Conservation (phyloP, 2,329 filamentous ascomycete species). For the Fusarium sp. region DNA sequence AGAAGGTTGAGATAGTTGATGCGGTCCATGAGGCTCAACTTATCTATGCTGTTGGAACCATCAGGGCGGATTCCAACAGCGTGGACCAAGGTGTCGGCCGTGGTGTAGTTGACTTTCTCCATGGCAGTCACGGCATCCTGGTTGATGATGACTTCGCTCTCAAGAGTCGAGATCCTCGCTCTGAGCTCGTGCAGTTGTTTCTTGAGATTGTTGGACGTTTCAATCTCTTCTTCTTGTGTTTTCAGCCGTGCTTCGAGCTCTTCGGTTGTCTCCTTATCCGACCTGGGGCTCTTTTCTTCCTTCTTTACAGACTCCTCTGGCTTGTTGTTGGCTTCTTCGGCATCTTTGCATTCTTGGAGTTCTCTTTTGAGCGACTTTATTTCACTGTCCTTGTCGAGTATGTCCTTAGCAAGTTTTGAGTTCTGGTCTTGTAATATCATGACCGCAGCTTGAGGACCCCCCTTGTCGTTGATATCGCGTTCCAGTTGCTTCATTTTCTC, state of each 20-base stretch:
- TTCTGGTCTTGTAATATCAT: not conserved
- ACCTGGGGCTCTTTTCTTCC: too few relatives aligned
- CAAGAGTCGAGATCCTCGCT: not conserved
- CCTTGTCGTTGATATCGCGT: not conserved
- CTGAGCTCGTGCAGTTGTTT: not conserved
- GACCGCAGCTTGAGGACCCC: too few relatives aligned
- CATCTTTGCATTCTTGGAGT: not conserved
- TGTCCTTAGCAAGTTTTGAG: not conserved
- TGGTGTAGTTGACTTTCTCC: conserved; percentile 5
- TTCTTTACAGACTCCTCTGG: not conserved
- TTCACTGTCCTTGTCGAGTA: not conserved
- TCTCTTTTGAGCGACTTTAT: not conserved
- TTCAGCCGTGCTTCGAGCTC: too few relatives aligned
- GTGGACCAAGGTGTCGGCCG: conserved; percentile 11
- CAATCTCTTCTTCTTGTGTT: not conserved
- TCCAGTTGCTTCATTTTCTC: not conserved
- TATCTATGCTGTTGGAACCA: not conserved
- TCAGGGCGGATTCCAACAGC: conserved; percentile 1
- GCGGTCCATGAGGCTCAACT: conserved; percentile 19
- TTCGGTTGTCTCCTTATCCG: too few relatives aligned
- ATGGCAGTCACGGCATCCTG: not conserved
- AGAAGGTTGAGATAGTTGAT: conserved; percentile 39
- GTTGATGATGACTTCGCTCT: not conserved
- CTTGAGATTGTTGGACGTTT: not conserved
- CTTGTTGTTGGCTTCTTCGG: not conserved